Evolutionary conservation across 129 eudicot genomes (phyloP).

Genomic region (Helichrysum umbraculigerum): DNA sequence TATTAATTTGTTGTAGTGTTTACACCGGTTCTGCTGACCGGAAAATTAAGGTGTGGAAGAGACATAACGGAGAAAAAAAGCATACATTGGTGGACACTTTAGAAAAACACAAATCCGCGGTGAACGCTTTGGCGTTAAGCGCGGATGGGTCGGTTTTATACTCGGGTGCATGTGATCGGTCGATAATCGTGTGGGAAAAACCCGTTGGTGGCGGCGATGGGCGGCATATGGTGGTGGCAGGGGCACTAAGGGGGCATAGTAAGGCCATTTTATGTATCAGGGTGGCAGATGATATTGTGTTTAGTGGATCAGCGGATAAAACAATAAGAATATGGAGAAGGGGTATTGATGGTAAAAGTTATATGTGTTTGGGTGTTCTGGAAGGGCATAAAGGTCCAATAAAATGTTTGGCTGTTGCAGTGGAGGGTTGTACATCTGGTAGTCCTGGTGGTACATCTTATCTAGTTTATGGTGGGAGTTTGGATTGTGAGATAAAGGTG

Average conservation of each 20-base stretch:
- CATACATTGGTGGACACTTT: conserved; percentile 50
- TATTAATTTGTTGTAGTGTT: conserved; percentile 2
- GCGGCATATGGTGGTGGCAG: conserved; percentile 60
- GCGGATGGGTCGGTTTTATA: conserved; percentile 61
- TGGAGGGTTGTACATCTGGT: conserved; percentile 35
- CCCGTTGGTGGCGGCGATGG: conserved; percentile 28
- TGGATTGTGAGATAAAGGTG: conserved; percentile 75
- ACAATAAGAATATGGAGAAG: conserved; percentile 79
- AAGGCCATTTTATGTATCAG: conserved; percentile 77
- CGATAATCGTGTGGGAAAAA: conserved; percentile 85
- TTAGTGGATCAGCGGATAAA: conserved; percentile 93
- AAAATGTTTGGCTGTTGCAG: conserved; percentile 73
- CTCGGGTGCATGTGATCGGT: conserved; percentile 92
- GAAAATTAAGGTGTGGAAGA: conserved; percentile 73
- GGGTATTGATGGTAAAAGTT: conserved; percentile 41
- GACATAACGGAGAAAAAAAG: conserved; percentile 29
- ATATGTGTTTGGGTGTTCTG: conserved; percentile 73
- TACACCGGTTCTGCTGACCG: conserved; percentile 90
- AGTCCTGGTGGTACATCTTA: conserved; percentile 33
- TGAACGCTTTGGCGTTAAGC: conserved; percentile 80
- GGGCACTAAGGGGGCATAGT: conserved; percentile 82
- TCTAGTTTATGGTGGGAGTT: conserved; percentile 78
- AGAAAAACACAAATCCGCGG: conserved; percentile 78
- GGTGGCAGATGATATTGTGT: conserved; percentile 66
- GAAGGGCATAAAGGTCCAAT: conserved; percentile 84